Conservation (phyloP, 2,329 filamentous ascomycete genomes). For the Periconia macrospinosa region DNA sequence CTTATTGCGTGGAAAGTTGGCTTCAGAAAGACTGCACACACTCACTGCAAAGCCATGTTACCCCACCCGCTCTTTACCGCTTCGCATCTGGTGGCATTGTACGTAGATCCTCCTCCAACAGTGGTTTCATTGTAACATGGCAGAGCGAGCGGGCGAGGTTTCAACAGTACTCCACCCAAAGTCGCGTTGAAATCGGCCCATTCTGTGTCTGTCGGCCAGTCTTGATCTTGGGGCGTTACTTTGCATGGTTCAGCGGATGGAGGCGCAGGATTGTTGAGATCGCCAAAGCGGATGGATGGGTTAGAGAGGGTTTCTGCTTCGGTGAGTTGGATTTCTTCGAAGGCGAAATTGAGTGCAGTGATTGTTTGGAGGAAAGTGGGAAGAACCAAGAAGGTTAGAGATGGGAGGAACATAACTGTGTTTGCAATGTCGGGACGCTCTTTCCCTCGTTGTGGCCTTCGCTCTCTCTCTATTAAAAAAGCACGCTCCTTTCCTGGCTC, state of each 20-base stretch:
- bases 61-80: slow-evolving; percentile 18
- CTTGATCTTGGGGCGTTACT: slow-evolving; percentile 18
- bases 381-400: not conserved
- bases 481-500: too few relatives aligned
- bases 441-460: too few relatives aligned
- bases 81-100: slow-evolving; percentile 19
- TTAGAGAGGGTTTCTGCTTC: slow-evolving; percentile 18
- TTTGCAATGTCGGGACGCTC: not conserved
- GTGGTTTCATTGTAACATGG: slow-evolving; percentile 18
- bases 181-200: slow-evolving; percentile 27
- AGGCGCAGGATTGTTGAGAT: not conserved
- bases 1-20: not conserved
- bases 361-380: not conserved
- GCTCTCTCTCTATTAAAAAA: too few relatives aligned
- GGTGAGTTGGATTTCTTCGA: slow-evolving; percentile 24
- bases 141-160: slow-evolving; percentile 22
- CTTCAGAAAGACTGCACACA: not conserved
- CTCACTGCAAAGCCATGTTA: slow-evolving; percentile 22
- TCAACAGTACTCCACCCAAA: slow-evolving; percentile 24
- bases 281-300: slow-evolving; percentile 18
- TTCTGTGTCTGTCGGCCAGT: slow-evolving; percentile 23
- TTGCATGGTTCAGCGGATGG: slow-evolving; percentile 15
- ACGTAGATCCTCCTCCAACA: slow-evolving; percentile 11
- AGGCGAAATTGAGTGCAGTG: slow-evolving; percentile 25
- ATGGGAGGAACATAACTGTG: not conserved